These are phyloP conservation scores for Vitrella brassicaformis DNA, from an alignment of 73 alveolate species.

Conservation along the genomic window DNA sequence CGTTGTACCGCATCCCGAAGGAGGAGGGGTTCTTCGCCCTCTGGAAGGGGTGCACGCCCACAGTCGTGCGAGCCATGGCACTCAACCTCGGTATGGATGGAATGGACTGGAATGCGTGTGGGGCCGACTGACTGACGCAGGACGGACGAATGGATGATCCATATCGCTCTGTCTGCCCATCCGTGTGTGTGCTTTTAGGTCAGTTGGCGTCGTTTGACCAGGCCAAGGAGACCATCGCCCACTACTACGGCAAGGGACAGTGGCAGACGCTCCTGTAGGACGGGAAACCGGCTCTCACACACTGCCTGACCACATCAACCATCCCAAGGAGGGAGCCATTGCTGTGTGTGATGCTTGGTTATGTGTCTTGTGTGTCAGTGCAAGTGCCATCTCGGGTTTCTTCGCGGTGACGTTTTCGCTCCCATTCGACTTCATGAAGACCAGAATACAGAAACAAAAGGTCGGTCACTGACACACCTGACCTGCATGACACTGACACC, in stretches of 20 bases:
- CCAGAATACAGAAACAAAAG: conserved; percentile 73
- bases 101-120: no score
- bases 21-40: conserved; percentile 71
- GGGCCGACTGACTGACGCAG: no score
- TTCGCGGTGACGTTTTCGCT: conserved; percentile 62
- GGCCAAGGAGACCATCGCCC: conserved; percentile 60
- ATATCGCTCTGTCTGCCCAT: no score
- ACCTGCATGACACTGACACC: no score
- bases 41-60: conserved; percentile 80
- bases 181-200: no score
- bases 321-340: no score
- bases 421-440: conserved; percentile 79
- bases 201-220: conserved; percentile 77
- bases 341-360: no score
- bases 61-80: conserved; percentile 78
- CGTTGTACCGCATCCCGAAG: conserved; percentile 2
- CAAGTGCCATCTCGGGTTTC: conserved; percentile 56
- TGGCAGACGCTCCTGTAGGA: conserved; percentile 26
- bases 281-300: no score
- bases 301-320: no score
- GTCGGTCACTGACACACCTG: no score
- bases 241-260: conserved; percentile 52
- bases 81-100: conserved; percentile 75
- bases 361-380: conserved; percentile 2
- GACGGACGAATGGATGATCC: no score